These are phyloP conservation scores for Ganoderma boninense DNA, from an alignment of 1,284 basidiomycete species.

Conservation along the genomic window DNA sequence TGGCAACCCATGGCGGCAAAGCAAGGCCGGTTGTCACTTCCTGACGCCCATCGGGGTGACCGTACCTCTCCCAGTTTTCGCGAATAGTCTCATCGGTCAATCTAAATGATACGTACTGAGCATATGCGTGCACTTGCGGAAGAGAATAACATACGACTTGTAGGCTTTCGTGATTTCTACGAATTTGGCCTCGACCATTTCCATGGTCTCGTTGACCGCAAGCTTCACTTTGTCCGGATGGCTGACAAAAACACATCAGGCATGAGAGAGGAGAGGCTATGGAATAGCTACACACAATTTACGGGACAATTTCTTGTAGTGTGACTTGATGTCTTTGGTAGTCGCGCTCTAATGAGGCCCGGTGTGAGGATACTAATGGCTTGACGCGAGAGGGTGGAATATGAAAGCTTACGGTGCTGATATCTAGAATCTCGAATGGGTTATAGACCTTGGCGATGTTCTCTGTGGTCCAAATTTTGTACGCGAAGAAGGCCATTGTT, in stretches of 20 bases:
- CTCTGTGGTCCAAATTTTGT: constrained; percentile 69
- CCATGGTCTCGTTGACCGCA: constrained; percentile 85
- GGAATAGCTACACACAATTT: constrained; percentile 71
- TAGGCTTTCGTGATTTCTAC: constrained; percentile 98
- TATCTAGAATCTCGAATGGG: constrained; percentile 94
- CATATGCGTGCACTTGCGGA: background rate
- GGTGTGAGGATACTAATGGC: constrained; percentile 6
- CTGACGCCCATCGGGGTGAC: constrained; percentile 97
- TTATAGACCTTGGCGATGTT: constrained; percentile 84
- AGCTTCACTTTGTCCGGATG: constrained; percentile 98
- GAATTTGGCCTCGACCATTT: constrained; percentile 89
- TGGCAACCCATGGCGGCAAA: constrained; percentile 94
- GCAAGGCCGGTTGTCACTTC: constrained; percentile 97
- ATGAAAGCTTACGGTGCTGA: constrained; percentile 62
- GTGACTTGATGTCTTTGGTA: constrained; percentile 95
- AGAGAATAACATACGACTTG: constrained; percentile 77
- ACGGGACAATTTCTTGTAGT: constrained; percentile 94
- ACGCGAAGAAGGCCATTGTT: constrained; percentile 72
- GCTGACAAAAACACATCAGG: constrained; percentile 50
- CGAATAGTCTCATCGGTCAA: constrained; percentile 95
- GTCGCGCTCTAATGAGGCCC: constrained; percentile 57
- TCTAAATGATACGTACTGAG: constrained; percentile 46
- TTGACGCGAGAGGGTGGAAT: background rate
- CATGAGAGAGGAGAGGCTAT: background rate
- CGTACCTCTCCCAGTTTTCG: constrained; percentile 91